Percentiles rank a stretch among this genome's conserved stretches.
Conservation (phyloP, 164 flowering plant species). For the Vitis rotundifolia region DNA sequence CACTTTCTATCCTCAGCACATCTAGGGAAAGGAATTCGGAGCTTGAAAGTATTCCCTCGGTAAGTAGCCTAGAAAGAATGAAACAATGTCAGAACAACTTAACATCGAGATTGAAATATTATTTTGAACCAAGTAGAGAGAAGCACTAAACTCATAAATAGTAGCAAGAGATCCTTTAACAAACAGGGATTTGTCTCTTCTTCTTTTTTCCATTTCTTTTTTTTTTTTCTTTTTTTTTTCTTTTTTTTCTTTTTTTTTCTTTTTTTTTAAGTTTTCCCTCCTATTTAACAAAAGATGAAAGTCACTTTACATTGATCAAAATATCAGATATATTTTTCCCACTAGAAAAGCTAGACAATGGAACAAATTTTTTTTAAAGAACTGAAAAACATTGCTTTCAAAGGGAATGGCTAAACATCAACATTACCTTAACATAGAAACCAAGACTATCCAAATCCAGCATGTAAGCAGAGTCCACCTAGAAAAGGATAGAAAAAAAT, state of each 20-base stretch:
- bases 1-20: constrained; percentile 89
- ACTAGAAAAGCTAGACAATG: background rate
- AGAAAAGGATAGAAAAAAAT: constrained; percentile 14
- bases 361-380: background rate
- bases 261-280: too few species aligned
- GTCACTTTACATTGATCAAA: background rate
- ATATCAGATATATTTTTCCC: too few species aligned
- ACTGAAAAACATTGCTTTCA: too few species aligned
- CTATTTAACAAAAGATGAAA: background rate
- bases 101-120: background rate
- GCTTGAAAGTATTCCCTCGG: constrained; percentile 74
- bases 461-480: constrained; percentile 91
- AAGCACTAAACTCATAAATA: too few species aligned
- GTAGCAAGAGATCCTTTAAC: too few species aligned
- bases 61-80: constrained; percentile 56
- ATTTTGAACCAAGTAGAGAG: background rate
- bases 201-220: too few species aligned
- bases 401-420: background rate
- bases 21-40: constrained; percentile 87
- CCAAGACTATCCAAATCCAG: constrained; percentile 93
- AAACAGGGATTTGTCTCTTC: too few species aligned
- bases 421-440: constrained; percentile 81
- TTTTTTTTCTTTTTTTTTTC: too few species aligned
- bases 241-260: too few species aligned
- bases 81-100: background rate